Conservation (phyloP, 768 basidiomycete species). For the Tephrocybe sp. region DNA sequence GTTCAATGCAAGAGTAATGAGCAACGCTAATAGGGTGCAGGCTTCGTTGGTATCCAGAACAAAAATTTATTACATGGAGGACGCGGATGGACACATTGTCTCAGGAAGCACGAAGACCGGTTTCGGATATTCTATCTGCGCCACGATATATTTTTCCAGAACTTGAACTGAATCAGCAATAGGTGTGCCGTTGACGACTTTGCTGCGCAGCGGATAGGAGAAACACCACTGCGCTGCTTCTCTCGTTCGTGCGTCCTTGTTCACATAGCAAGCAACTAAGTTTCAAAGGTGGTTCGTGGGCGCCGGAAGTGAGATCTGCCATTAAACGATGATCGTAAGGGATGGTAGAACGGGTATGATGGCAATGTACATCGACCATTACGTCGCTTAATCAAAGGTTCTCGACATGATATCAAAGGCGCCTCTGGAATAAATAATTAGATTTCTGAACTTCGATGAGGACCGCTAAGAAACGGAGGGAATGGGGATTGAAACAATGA, state of each 20-base stretch:
- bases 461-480: not conserved
- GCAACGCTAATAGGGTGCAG: too few species aligned
- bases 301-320: too few species aligned
- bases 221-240: too few species aligned
- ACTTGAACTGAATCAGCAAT: too few species aligned
- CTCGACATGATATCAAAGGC: conserved; percentile 6
- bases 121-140: not conserved
- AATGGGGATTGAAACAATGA: not conserved
- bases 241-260: too few species aligned
- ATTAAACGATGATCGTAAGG: too few species aligned
- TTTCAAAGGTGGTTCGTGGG: too few species aligned
- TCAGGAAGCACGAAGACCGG: not conserved
- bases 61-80: not conserved
- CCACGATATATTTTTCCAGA: not conserved
- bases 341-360: too few species aligned
- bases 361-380: not conserved
- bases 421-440: not conserved
- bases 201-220: too few species aligned
- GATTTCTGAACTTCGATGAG: not conserved
- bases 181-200: too few species aligned
- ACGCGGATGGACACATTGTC: not conserved
- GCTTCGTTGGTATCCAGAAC: not conserved
- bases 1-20: too few species aligned
- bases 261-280: too few species aligned
- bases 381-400: not conserved